Conservation (phyloP, 305 asterid genomes). For the Fraxinus baroniana region DNA sequence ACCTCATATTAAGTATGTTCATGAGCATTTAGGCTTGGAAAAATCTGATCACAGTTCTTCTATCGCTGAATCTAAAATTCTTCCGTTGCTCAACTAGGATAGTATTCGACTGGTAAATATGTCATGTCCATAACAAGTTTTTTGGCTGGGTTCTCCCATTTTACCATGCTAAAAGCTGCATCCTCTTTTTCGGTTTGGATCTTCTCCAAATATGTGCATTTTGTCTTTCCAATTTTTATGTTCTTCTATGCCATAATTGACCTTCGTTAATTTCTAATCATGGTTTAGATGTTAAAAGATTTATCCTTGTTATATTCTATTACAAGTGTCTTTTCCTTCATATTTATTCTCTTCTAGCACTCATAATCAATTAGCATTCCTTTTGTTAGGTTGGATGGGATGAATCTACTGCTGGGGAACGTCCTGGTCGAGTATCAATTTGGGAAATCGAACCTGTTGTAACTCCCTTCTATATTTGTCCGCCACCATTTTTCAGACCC, state of each 20-base stretch:
- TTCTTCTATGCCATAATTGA: background rate
- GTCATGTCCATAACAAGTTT: background rate
- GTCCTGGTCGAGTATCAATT: conserved; percentile 82
- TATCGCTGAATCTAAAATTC: background rate
- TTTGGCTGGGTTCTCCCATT: background rate
- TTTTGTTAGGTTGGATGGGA: conserved; percentile 92
- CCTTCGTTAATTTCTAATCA: background rate
- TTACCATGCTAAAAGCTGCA: conserved; percentile 1
- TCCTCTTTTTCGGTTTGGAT: background rate
- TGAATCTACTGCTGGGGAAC: conserved; percentile 96
- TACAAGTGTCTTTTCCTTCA: background rate
- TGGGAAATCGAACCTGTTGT: conserved; percentile 94
- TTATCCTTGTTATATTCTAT: background rate
- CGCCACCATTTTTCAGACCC: conserved; percentile 89
- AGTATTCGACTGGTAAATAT: background rate
- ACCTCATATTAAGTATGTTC: background rate
- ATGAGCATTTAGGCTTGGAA: background rate
- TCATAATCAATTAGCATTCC: background rate
- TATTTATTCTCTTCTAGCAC: background rate
- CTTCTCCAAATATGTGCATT: background rate
- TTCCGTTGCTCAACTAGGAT: background rate
- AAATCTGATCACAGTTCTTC: background rate
- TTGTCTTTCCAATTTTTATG: background rate
- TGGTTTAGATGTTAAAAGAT: background rate
- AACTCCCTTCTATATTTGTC: conserved; percentile 93